Evolutionary conservation across 2,329 filamentous ascomycete species (phyloP), one percentile per base, ranked within the genome.

Genomic region (Laburnicola sp.): DNA sequence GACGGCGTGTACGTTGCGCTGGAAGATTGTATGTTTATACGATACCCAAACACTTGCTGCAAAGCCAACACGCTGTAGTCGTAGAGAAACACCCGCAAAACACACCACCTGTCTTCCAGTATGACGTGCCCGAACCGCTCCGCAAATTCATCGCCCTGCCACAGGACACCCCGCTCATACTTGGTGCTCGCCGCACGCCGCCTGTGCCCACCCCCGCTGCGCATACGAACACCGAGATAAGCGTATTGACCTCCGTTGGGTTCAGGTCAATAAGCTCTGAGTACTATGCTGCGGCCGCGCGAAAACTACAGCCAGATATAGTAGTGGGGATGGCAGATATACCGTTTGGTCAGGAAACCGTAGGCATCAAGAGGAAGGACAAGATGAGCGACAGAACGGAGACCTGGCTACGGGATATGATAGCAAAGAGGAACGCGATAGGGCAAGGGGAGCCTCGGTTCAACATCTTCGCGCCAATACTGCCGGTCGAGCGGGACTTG

Each of bases 371-470:
- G 74, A 82, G 92, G 39, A 83, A 88, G 40, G 79, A 85, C 31
- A 91, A 89, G 65, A 97, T 96, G 86, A 86, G 85, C 23, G 91
- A 94, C 65, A 82, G 93, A 50, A 96, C 90, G 0, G 88, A 94
- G 68, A 81, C 83, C 32, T 97, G 91, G 90, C 78, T 93, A 16
- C 82, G 84, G 23, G 82, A 88, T 56, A 84, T 91, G 44, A 77
- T 91, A 31, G 73, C 75, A 11, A 68, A 74, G 26, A 69, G 74
- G 47, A 72, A 48, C 23, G 48, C 67, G 2, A 43, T 70, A 2
- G 68, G 73, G 21, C 50, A 64, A 30, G 58, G 40, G 1, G 68
- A 70, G 48, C 64, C 55, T 11, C 49, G 50, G 11, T 72, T 62
- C 54, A 54, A 53, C 38, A 77, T 85, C 30, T 85, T 86, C 59